Evolutionary conservation across 2,329 filamentous ascomycete species (phyloP), one percentile per base, ranked within the genome.

Genomic region (Fusarium ramigenum): DNA sequence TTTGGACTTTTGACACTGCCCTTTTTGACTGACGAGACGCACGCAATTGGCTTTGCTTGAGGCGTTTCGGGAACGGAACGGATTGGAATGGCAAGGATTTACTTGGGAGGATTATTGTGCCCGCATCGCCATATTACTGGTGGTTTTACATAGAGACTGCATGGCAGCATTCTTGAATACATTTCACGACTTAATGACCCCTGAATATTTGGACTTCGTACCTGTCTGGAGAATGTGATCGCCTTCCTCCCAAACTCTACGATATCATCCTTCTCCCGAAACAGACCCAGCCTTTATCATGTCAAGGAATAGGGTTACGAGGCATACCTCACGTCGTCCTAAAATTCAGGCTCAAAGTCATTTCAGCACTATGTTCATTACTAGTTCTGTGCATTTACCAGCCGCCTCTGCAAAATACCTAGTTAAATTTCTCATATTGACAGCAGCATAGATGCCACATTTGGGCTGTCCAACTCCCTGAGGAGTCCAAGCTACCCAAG

Each of bases 351-450:
- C 23, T 42, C 18, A 23, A 28, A 46, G 50, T 62, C 50, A 57
- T 72, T 73, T 72, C 71, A 76, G 71, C 68, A 76, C 74, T 77
- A 78, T 78, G 70, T 78, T 78, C 76, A 78, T 78, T 78, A 78
- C 77, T 78, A 78, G 76, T 78, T 76, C 70, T 75, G 69, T 78
- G 64, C 74, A 67, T 76, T 61, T 72, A 73, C 65, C 47, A 70
- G 44, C 66, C 44, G n/a, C 64, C 70, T 75, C 75, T 63, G 53
- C 66, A 69, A 72, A 76, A 66, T 75, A 69, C 66, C 65, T 70
- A 69, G 67, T 71, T 63, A 73, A 63, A 52, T 59, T 53, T 59
- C 66, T 47, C 32, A 44, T 63, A 37, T 62, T 47, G 53, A 61
- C 46, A 59, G 63, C 53, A 43, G 63, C 65, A 58, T 59, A 56